Evolutionary conservation across 208 protist species (phyloP).

Genomic region (Herpetomonas muscarum): DNA sequence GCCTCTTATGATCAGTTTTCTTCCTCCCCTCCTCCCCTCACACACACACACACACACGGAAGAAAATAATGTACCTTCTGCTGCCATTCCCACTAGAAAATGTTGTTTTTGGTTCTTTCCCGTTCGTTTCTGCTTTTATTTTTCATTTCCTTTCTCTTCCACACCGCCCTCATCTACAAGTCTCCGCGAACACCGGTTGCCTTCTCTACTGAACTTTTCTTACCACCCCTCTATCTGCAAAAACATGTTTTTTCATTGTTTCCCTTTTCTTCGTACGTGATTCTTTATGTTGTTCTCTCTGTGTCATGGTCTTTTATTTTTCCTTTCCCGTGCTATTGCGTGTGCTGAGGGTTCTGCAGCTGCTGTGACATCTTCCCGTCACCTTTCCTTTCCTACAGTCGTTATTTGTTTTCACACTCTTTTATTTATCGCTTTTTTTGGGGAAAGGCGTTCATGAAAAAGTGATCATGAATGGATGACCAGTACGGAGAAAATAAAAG

Average conservation of each 20-base stretch:
- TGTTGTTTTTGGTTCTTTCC: not conserved
- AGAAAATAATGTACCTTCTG: not conserved
- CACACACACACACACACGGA: not conserved
- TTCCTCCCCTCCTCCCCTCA: not conserved
- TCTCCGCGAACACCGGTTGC: not conserved
- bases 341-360: not conserved
- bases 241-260: not conserved
- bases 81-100: not conserved
- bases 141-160: not conserved
- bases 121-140: not conserved
- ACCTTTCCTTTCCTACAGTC: too few relatives aligned
- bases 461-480: too few relatives aligned
- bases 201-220: not conserved
- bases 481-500: too few relatives aligned
- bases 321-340: not conserved
- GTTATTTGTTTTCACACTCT: too few relatives aligned
- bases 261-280: not conserved
- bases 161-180: not conserved
- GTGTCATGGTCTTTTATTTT: not conserved
- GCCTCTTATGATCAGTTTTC: not conserved
- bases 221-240: not conserved
- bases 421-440: too few relatives aligned
- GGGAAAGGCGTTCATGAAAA: too few relatives aligned
- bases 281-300: constrained; percentile 1
- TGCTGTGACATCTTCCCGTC: not conserved